phyloP scores from a whole-genome alignment of 495 filamentous ascomycete species.

The Xylaria bambusicola region DNA sequence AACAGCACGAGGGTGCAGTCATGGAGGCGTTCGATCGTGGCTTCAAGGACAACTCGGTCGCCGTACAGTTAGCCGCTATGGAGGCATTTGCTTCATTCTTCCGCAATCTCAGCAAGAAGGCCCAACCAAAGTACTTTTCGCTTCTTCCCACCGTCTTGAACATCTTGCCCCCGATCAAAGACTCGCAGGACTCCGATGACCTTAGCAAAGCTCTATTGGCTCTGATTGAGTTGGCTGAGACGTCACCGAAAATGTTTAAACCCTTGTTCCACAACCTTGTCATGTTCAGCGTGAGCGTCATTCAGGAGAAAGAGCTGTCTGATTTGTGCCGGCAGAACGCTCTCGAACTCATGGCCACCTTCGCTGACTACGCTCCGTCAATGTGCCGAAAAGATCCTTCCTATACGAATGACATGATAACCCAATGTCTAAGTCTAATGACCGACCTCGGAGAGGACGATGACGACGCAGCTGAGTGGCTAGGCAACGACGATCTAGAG shows the following conservation, averaged over 20 bases:
- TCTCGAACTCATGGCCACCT: constrained; percentile 95
- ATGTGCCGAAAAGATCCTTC: constrained; percentile 92
- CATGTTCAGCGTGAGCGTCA: constrained; percentile 84
- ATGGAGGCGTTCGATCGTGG: constrained; percentile 82
- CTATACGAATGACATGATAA: constrained; percentile 96
- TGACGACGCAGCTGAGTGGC: constrained; percentile 95
- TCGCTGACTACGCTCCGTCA: constrained; percentile 88
- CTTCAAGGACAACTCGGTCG: constrained; percentile 83
- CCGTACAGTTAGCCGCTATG: constrained; percentile 89
- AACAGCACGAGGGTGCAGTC: constrained; percentile 86
- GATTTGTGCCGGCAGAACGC: constrained; percentile 92
- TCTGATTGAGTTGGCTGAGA: constrained; percentile 90
- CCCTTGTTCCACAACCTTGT: constrained; percentile 85
- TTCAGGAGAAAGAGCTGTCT: constrained; percentile 91
- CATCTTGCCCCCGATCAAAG: constrained; percentile 89
- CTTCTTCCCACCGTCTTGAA: constrained; percentile 89
- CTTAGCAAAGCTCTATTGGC: constrained; percentile 86
- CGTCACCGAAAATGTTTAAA: constrained; percentile 95
- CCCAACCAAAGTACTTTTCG: constrained; percentile 79
- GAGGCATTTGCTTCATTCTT: constrained; percentile 97
- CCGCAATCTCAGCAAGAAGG: constrained; percentile 81
- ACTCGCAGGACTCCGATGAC: constrained; percentile 81
- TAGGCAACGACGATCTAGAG: constrained; percentile 90
- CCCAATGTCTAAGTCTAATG: constrained; percentile 97
- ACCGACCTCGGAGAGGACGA: constrained; percentile 97